Percentiles rank a stretch among this genome's conserved stretches.
Conservation (phyloP, 495 filamentous ascomycete genomes). For the Trichoderma gamsii region DNA sequence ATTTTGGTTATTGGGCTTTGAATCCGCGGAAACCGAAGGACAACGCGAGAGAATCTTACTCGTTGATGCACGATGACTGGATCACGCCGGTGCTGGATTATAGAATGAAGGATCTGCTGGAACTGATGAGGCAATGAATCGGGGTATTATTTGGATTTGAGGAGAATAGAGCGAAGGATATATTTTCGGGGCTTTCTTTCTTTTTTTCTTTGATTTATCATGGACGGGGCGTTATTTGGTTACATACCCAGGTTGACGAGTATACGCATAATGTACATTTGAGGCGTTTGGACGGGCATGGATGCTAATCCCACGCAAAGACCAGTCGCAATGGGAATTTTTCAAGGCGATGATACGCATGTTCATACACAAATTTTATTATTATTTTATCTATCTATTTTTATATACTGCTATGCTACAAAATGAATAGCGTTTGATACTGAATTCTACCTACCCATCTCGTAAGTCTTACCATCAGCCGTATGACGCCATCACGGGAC, state of each 20-base stretch:
- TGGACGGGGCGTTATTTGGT: not conserved
- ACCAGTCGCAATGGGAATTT: not conserved
- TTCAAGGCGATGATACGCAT: not conserved
- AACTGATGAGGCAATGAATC: constrained; percentile 33
- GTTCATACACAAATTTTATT: too few relatives aligned
- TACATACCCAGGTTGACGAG: constrained; percentile 5
- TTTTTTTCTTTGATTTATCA: not conserved
- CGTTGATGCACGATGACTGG: constrained; percentile 53
- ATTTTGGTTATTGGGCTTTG: constrained; percentile 60
- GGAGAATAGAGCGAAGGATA: not conserved
- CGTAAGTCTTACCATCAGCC: not conserved
- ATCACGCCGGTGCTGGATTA: constrained; percentile 50
- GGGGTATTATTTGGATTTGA: not conserved
- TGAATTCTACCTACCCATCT: not conserved
- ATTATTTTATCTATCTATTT: too few relatives aligned
- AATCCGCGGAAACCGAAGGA: constrained; percentile 53
- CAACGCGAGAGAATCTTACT: constrained; percentile 48
- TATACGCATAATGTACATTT: not conserved
- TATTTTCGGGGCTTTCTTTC: not conserved
- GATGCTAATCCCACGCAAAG: not conserved
- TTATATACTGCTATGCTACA: not conserved
- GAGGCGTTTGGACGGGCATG: constrained; percentile 5
- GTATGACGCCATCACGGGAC: not conserved
- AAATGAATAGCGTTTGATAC: not conserved
- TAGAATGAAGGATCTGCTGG: constrained; percentile 49